These are phyloP conservation scores for Malus hybrid DNA, from an alignment of 331 rosid species.

Conservation along the genomic window DNA sequence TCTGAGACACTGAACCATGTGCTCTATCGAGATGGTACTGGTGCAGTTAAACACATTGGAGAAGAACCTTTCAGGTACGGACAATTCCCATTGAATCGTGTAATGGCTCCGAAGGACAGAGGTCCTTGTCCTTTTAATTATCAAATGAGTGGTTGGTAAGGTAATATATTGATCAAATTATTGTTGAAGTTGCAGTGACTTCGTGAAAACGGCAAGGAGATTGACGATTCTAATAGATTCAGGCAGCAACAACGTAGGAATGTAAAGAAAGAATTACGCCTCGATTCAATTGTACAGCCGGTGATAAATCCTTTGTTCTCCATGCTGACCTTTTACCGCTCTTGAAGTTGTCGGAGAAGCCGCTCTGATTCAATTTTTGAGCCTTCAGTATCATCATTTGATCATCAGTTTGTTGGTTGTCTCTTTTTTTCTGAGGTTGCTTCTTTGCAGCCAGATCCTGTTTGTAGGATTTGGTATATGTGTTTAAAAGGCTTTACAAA, in stretches of 20 bases:
- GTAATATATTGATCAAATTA: background rate
- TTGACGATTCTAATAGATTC: conserved; percentile 78
- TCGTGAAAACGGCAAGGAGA: conserved; percentile 63
- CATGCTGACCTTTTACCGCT: conserved; percentile 33
- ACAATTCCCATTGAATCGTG: background rate
- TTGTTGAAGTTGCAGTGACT: conserved; percentile 53
- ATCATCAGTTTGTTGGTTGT: background rate
- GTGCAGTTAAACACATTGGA: conserved; percentile 64
- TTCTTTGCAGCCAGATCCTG: background rate
- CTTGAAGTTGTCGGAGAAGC: conserved; percentile 22
- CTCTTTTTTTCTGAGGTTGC: background rate
- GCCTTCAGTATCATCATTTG: background rate
- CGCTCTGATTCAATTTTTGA: conserved; percentile 25
- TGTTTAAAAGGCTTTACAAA: background rate
- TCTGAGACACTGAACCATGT: conserved; percentile 53
- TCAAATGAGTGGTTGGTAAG: background rate
- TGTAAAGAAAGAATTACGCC: conserved; percentile 31
- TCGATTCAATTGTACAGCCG: conserved; percentile 51
- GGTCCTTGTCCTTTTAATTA: background rate
- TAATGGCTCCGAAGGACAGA: background rate
- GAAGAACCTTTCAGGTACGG: conserved; percentile 69
- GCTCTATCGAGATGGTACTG: conserved; percentile 49
- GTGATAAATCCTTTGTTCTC: background rate
- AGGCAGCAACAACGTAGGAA: conserved; percentile 57
- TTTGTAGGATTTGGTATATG: conserved; percentile 11